These are phyloP conservation scores for Glarea lozoyensis DNA, from an alignment of 495 filamentous ascomycete genomes.

Conservation along the genomic window DNA sequence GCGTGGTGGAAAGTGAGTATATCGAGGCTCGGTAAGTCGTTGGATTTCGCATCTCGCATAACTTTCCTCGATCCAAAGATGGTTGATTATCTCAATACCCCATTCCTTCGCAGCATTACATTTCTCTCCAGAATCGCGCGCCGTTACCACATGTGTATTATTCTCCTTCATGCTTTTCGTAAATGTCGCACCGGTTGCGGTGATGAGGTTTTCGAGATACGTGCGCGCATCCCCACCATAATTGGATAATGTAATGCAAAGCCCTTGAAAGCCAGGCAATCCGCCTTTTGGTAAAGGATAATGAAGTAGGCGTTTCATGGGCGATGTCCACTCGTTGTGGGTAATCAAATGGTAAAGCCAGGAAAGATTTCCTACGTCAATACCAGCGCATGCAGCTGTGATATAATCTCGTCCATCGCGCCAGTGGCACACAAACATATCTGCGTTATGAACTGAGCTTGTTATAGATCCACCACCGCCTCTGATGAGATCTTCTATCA, in stretches of 20 bases:
- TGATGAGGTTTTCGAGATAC: slow-evolving; percentile 88
- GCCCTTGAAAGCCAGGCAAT: slow-evolving; percentile 68
- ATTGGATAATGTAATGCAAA: slow-evolving; percentile 82
- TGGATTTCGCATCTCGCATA: slow-evolving; percentile 78
- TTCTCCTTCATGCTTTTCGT: slow-evolving; percentile 89
- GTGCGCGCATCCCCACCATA: slow-evolving; percentile 90
- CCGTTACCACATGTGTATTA: slow-evolving; percentile 93
- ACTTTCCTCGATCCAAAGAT: slow-evolving; percentile 95
- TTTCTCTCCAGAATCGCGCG: slow-evolving; percentile 81
- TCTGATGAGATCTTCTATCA: slow-evolving; percentile 59
- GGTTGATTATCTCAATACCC: slow-evolving; percentile 84
- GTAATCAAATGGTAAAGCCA: slow-evolving; percentile 93
- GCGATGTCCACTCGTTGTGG: slow-evolving; percentile 77
- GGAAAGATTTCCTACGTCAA: slow-evolving; percentile 81
- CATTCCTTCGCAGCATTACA: slow-evolving; percentile 85
- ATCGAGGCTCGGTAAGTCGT: slow-evolving; percentile 56
- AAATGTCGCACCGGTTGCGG: slow-evolving; percentile 71
- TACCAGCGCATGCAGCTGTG: slow-evolving; percentile 60
- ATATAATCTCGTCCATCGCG: slow-evolving; percentile 75
- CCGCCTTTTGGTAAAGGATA: slow-evolving; percentile 72
- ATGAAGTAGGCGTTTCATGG: slow-evolving; percentile 71
- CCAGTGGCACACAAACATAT: slow-evolving; percentile 80
- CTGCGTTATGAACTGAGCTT: slow-evolving; percentile 55
- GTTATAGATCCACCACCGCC: slow-evolving; percentile 62
- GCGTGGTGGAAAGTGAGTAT: slow-evolving; percentile 71